Conservation (phyloP, 176 grass and related monocot species). For the Coix lacrymajobi region DNA sequence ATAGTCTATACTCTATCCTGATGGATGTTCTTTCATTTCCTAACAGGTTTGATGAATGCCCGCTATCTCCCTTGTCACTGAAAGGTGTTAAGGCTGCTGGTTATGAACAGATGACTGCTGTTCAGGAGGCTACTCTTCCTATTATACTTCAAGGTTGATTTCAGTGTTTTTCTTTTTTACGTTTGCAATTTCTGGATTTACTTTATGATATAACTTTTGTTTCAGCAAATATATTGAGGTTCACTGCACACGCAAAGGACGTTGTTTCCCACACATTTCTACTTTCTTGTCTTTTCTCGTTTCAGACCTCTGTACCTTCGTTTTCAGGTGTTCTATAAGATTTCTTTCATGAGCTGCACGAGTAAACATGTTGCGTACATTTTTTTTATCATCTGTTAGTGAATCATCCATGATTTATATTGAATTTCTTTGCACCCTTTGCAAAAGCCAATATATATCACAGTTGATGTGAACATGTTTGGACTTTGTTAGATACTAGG, state of each 20-base stretch:
- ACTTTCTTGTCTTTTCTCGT: background rate
- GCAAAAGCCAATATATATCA: background rate
- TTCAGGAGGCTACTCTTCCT: slow-evolving; percentile 93
- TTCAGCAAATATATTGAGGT: slow-evolving; percentile 15
- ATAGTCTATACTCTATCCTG: background rate
- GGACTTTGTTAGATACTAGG: background rate
- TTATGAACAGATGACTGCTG: slow-evolving; percentile 84
- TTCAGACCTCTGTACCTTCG: background rate
- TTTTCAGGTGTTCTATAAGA: background rate
- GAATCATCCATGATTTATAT: background rate
- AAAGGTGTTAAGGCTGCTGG: slow-evolving; percentile 94
- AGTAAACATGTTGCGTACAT: background rate
- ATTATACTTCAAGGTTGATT: slow-evolving; percentile 88
- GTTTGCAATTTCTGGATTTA: slow-evolving; percentile 14
- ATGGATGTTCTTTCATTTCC: slow-evolving; percentile 9
- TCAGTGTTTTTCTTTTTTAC: slow-evolving; percentile 16
- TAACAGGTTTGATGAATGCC: slow-evolving; percentile 79
- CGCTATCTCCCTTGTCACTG: slow-evolving; percentile 76
- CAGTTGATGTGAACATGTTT: background rate
- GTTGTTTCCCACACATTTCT: background rate
- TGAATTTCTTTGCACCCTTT: background rate
- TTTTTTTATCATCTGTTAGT: background rate
- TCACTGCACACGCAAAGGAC: background rate
- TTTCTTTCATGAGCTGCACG: background rate
- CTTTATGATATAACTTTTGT: background rate